A percentile compares a stretch with the other conserved stretches of the same genome.
These are phyloP conservation scores for Dovyalis caffra DNA, from an alignment of 345 rosid species.

Conservation along the genomic window DNA sequence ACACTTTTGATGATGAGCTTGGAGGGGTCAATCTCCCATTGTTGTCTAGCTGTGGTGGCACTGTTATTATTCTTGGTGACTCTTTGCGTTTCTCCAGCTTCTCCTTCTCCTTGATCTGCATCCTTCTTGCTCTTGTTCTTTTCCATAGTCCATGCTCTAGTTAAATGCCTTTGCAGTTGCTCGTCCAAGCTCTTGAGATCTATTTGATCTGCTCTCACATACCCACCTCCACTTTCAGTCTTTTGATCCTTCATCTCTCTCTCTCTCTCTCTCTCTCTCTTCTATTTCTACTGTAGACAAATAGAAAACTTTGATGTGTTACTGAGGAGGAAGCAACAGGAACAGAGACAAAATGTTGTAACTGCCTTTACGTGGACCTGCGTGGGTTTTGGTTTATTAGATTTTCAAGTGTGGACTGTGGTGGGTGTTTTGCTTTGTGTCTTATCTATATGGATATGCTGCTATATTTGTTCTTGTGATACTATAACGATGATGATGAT, in stretches of 20 bases:
- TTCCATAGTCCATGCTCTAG: conserved; percentile 27
- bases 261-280: neutral
- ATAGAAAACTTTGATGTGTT: neutral
- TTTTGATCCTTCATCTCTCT: conserved; percentile 16
- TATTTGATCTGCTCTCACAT: conserved; percentile 34
- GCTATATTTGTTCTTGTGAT: neutral
- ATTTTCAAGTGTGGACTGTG: neutral
- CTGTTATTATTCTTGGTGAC: neutral
- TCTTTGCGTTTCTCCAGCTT: neutral
- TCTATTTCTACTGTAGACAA: neutral
- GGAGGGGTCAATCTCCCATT: conserved; percentile 37
- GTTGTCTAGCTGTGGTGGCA: conserved; percentile 13
- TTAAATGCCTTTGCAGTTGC: conserved; percentile 30
- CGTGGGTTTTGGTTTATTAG: neutral
- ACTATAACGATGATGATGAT: neutral
- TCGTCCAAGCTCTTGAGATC: conserved; percentile 40
- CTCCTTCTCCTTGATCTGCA: conserved; percentile 10
- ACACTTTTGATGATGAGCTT: conserved; percentile 29
- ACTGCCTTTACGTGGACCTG: neutral
- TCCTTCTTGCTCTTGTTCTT: conserved; percentile 17
- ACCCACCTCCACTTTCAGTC: conserved; percentile 29
- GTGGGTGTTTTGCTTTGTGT: neutral
- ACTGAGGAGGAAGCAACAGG: neutral
- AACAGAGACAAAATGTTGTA: neutral
- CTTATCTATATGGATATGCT: neutral